Evolutionary conservation across 768 basidiomycete genomes (phyloP).

Genomic region (Leccinum aurantiacum): DNA sequence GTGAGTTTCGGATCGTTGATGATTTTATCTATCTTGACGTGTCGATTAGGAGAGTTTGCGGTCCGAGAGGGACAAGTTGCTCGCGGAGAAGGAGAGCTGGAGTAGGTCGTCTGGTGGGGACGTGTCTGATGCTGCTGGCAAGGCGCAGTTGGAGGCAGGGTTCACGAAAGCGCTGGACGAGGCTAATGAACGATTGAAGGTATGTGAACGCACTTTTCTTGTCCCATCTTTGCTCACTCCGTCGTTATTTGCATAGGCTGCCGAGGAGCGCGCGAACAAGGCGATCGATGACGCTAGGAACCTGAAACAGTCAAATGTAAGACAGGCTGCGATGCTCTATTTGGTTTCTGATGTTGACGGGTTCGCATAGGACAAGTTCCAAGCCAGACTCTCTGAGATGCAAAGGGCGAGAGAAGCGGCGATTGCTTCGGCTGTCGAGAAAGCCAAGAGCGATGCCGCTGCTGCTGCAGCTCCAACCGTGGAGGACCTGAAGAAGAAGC

Average conservation of each 20-base stretch:
- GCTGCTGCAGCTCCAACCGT: slow-evolving; percentile 15
- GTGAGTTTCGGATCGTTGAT: slow-evolving; percentile 25
- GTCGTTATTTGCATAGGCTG: slow-evolving; percentile 29
- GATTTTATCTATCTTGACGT: not conserved
- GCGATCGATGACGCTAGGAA: slow-evolving; percentile 44
- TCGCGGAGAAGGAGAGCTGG: slow-evolving; percentile 54
- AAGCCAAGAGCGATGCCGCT: slow-evolving; percentile 45
- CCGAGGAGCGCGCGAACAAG: slow-evolving; percentile 46
- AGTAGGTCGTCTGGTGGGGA: slow-evolving; percentile 23
- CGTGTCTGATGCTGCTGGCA: slow-evolving; percentile 34
- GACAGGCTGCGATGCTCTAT: not conserved
- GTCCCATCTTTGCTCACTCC: slow-evolving; percentile 3
- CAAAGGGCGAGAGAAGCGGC: slow-evolving; percentile 52
- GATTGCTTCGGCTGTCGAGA: slow-evolving; percentile 58
- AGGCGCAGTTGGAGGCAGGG: slow-evolving; percentile 51
- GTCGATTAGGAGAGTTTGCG: slow-evolving; percentile 46
- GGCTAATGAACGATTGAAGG: slow-evolving; percentile 60
- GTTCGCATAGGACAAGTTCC: slow-evolving; percentile 58
- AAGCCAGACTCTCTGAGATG: slow-evolving; percentile 50
- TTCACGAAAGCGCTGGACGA: slow-evolving; percentile 59
- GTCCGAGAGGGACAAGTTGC: slow-evolving; percentile 60
- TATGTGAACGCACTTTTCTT: slow-evolving; percentile 23
- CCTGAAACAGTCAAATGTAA: slow-evolving; percentile 34
- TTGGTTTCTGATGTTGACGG: slow-evolving; percentile 5
- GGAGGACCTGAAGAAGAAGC: slow-evolving; percentile 51